These are phyloP conservation scores for Fraxinus platypoda DNA, from an alignment of 305 asterid genomes.

Conservation along the genomic window DNA sequence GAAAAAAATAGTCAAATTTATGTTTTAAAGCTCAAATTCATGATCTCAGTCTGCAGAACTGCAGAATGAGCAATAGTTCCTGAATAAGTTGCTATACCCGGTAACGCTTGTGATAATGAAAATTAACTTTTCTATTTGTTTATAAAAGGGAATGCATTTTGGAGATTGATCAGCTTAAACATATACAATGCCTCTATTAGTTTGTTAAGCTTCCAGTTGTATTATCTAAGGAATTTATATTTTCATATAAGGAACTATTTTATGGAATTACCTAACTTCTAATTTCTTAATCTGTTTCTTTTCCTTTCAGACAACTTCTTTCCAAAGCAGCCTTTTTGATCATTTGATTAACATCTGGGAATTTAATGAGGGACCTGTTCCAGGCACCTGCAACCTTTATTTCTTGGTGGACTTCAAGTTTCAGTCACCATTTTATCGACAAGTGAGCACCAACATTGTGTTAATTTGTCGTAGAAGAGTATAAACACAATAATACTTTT, in stretches of 20 bases:
- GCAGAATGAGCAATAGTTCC: neutral
- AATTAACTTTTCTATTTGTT: neutral
- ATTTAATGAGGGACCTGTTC: constrained; percentile 83
- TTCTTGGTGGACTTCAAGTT: constrained; percentile 92
- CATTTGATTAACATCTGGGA: constrained; percentile 93
- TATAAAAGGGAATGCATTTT: neutral
- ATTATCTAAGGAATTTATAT: neutral
- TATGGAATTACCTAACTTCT: neutral
- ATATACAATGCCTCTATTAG: neutral
- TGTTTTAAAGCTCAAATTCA: neutral
- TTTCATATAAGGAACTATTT: neutral
- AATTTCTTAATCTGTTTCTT: constrained; percentile 10
- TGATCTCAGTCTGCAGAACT: neutral
- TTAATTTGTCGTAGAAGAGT: neutral
- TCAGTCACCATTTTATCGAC: constrained; percentile 77
- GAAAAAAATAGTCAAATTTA: neutral
- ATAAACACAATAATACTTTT: constrained; percentile 3
- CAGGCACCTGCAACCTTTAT: constrained; percentile 77
- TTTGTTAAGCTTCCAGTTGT: neutral
- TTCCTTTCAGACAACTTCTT: constrained; percentile 52
- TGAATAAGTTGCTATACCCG: neutral
- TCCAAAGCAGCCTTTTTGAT: constrained; percentile 72
- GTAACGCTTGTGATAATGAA: neutral
- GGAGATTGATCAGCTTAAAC: neutral
- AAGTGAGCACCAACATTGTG: constrained; percentile 40